Evolutionary conservation across 306 rosid species (phyloP), one percentile per base, ranked within the genome.

Genomic region (Lathyrus sativus): DNA sequence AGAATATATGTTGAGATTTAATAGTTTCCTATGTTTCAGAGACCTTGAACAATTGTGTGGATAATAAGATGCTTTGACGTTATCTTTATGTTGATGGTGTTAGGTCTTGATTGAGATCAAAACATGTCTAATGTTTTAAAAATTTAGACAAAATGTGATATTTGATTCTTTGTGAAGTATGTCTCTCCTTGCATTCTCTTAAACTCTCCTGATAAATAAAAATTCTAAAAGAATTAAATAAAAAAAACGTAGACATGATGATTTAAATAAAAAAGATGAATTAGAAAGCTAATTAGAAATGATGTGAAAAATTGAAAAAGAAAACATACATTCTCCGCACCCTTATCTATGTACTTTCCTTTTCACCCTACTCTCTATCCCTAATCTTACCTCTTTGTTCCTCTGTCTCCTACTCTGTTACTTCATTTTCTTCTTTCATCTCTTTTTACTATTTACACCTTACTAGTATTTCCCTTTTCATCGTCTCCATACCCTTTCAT

Each of bases 331-430:
- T 44, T 44, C 17, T 44, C 49, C 49, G 39, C 62, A 56, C 38
- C 41, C 39, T 41, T 11, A 56, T 56, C 39, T 24, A 54, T 54
- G 60, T 33, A 44, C 15, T 41, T 41, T 53, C 58, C 35, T 28
- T 60, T 49, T 37, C 28, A 50, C 56, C 59, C 41, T 42, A 46
- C 66, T 63, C 49, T 1, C 58, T 62, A 8, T 57, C 55, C 67
- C 57, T 6, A 7, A 51, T 80, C 82, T 78, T 57, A 67, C 84
- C 75, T 22, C 80, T 82, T 66, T 88, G 85, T 88, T 87, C 41
- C 84, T 81, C 80, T 82, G 87, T 75, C 81, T 75, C 11, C 13
- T 66, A 41, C 79, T 13, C 50, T 82, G 84, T 63, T 50, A 78
- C 82, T 74, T 85, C 85, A 31, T 82, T 84, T 15, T 85, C 83